phyloP scores from a whole-genome alignment of 2,329 filamentous ascomycete genomes.

The Trichoderma sp. region DNA sequence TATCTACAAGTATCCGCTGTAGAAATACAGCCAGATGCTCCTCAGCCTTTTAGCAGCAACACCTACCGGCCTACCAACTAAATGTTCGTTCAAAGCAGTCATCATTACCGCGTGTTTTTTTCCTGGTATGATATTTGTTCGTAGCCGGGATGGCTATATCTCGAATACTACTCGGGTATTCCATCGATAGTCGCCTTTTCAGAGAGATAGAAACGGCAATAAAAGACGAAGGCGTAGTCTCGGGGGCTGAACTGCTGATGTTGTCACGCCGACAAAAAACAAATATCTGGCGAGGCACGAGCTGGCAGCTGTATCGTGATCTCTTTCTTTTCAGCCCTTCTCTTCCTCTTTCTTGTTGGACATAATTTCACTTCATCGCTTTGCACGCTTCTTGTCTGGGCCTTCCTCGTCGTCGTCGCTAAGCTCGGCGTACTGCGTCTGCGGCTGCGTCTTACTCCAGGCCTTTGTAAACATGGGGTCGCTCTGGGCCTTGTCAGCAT shows the following conservation, averaged over 20 bases:
- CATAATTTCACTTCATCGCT: constrained; percentile 48
- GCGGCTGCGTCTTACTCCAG: constrained; percentile 88
- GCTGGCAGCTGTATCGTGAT: background rate
- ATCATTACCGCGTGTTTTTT: background rate
- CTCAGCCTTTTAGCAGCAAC: background rate
- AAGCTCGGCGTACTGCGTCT: constrained; percentile 85
- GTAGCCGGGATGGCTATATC: background rate
- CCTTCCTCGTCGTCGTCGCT: constrained; percentile 80
- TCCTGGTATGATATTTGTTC: background rate
- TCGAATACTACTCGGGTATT: background rate
- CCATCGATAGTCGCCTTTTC: background rate
- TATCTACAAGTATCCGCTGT: background rate
- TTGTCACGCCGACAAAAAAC: background rate
- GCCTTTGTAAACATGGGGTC: constrained; percentile 94
- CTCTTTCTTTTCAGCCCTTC: background rate
- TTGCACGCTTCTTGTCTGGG: constrained; percentile 66
- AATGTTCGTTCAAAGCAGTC: background rate
- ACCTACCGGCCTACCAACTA: background rate
- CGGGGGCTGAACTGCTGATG: background rate
- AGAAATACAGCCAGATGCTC: background rate
- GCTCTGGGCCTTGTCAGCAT: constrained; percentile 88
- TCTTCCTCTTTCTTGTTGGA: background rate
- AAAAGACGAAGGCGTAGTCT: background rate
- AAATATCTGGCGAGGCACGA: background rate
- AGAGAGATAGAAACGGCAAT: background rate